Conservation (phyloP, 2,329 filamentous ascomycete species). For the Ascochyta viciae-villosae region DNA sequence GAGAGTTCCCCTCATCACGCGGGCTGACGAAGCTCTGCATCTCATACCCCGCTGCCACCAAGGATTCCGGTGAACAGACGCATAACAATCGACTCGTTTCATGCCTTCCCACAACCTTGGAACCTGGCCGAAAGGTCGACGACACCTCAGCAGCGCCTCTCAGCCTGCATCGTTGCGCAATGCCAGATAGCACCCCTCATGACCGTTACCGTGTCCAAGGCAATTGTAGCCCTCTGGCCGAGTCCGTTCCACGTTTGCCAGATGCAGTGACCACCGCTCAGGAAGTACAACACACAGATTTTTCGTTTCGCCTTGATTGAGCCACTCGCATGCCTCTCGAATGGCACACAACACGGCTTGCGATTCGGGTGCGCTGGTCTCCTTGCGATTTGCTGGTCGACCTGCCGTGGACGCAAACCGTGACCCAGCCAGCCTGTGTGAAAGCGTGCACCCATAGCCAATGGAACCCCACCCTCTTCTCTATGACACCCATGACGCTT, state of each 20-base stretch:
- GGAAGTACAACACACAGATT: constrained; percentile 14
- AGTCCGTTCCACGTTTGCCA: constrained; percentile 15
- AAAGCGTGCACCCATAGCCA: constrained; percentile 11
- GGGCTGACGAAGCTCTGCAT: constrained; percentile 30
- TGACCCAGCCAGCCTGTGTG: background rate
- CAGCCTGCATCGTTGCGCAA: constrained; percentile 7
- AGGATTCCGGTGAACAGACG: constrained; percentile 38
- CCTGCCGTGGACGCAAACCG: background rate
- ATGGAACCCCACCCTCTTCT: constrained; percentile 14
- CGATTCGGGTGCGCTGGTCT: background rate
- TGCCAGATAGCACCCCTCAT: constrained; percentile 16
- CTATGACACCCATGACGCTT: background rate
- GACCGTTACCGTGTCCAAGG: constrained; percentile 18
- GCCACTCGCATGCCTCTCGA: constrained; percentile 2
- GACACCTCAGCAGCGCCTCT: constrained; percentile 10
- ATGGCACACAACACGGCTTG: constrained; percentile 1
- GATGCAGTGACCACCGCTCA: constrained; percentile 13
- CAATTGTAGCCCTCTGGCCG: constrained; percentile 1
- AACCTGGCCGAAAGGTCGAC: background rate
- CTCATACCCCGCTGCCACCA: constrained; percentile 25
- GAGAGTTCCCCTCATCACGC: constrained; percentile 30
- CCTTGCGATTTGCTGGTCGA: constrained; percentile 1
- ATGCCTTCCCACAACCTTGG: constrained; percentile 3
- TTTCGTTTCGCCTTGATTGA: constrained; percentile 12
- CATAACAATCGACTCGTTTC: constrained; percentile 20